phyloP scores from a whole-genome alignment of 345 rosid species.

The Noccaea bulbosa region DNA sequence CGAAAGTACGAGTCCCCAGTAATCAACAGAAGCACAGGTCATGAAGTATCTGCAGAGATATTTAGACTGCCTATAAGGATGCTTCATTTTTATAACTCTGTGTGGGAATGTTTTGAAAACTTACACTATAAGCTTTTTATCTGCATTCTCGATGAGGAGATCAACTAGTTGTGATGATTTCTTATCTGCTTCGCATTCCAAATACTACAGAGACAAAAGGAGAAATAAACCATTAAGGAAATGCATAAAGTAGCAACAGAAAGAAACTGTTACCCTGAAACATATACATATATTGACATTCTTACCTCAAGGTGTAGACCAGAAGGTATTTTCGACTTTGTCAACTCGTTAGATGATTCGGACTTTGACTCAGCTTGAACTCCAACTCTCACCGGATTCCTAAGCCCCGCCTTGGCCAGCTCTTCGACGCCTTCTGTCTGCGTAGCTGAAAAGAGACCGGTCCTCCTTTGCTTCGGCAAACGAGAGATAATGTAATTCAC shows the following conservation, averaged over 20 bases:
- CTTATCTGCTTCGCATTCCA: slow-evolving; percentile 89
- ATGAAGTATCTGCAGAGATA: slow-evolving; percentile 76
- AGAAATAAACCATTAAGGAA: slow-evolving; percentile 15
- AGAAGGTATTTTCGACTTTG: slow-evolving; percentile 74
- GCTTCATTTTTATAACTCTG: neutral
- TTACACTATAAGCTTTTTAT: slow-evolving; percentile 84
- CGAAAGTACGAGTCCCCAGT: slow-evolving; percentile 90
- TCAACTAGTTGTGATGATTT: slow-evolving; percentile 84
- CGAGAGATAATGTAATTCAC: slow-evolving; percentile 71
- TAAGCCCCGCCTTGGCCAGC: slow-evolving; percentile 78
- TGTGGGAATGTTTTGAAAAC: slow-evolving; percentile 38
- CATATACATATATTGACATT: no score
- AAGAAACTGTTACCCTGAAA: no score
- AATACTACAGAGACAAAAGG: slow-evolving; percentile 58
- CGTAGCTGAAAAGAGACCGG: slow-evolving; percentile 97
- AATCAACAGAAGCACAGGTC: slow-evolving; percentile 98
- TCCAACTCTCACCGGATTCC: slow-evolving; percentile 91
- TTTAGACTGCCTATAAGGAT: slow-evolving; percentile 8
- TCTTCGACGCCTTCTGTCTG: slow-evolving; percentile 93
- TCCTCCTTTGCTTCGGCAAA: slow-evolving; percentile 91
- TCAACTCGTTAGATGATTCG: slow-evolving; percentile 48
- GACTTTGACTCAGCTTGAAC: slow-evolving; percentile 72
- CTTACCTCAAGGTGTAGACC: slow-evolving; percentile 84
- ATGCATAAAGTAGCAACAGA: no score
- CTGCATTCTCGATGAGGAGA: slow-evolving; percentile 63